These are phyloP conservation scores for Podospora pseudocomata DNA, from an alignment of 495 filamentous ascomycete genomes.

Conservation along the genomic window DNA sequence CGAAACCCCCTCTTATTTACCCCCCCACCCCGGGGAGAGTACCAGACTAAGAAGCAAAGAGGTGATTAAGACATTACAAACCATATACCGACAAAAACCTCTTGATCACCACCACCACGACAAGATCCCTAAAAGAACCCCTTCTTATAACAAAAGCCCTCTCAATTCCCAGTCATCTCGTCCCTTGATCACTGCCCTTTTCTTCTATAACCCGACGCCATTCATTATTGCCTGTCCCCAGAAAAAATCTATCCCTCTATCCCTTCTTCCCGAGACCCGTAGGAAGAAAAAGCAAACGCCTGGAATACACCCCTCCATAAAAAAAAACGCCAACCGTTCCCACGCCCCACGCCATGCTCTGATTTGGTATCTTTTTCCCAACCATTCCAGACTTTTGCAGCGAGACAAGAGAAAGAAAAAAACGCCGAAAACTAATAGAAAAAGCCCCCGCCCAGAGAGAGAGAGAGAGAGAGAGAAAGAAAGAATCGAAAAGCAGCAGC, in stretches of 20 bases:
- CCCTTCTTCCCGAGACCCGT: too few species aligned
- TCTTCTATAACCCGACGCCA: not conserved
- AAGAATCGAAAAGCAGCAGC: not conserved
- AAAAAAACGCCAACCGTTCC: not conserved
- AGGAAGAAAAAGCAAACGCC: not conserved
- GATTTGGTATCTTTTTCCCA: not conserved
- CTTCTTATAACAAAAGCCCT: not conserved
- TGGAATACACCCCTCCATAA: not conserved
- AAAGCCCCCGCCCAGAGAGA: not conserved
- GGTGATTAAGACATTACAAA: not conserved
- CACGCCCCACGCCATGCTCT: not conserved
- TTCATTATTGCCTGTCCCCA: not conserved
- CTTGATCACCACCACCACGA: not conserved
- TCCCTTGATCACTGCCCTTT: not conserved
- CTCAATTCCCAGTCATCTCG: not conserved
- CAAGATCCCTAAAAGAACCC: not conserved
- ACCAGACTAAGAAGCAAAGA: not conserved
- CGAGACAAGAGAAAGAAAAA: not conserved
- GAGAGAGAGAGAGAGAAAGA: too few species aligned
- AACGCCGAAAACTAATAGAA: constrained; percentile 4
- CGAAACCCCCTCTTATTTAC: too few species aligned
- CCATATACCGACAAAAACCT: not conserved
- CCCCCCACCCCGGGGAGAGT: not conserved
- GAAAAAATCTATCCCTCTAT: not conserved
- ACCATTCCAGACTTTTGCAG: not conserved